Conservation (phyloP, 257 asterid genomes). For the Nicotiana noctiflora region DNA sequence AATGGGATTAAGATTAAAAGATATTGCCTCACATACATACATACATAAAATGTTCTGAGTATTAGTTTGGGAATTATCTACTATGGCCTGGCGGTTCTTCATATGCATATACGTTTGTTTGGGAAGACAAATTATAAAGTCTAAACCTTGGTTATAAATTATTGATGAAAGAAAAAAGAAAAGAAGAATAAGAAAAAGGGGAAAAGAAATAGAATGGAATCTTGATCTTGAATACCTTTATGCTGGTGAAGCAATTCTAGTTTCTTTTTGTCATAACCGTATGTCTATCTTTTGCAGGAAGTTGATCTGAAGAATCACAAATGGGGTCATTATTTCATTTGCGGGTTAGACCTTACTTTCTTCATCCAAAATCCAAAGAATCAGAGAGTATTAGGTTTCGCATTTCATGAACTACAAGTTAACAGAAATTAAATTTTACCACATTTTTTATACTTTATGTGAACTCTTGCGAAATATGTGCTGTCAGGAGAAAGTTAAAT, state of each 20-base stretch:
- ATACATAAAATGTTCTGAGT: neutral
- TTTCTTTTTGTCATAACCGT: neutral
- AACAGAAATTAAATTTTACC: neutral
- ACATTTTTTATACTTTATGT: neutral
- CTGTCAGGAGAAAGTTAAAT: neutral
- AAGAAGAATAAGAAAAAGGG: neutral
- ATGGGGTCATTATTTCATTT: constrained; percentile 93
- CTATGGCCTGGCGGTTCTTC: neutral
- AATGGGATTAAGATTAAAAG: neutral
- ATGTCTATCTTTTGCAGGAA: constrained; percentile 40
- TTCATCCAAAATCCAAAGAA: neutral
- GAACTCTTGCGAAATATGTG: neutral
- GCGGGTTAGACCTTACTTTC: constrained; percentile 53
- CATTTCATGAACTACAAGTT: neutral
- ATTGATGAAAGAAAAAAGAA: neutral
- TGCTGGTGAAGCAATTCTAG: neutral
- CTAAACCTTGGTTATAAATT: neutral
- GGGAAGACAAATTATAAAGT: neutral
- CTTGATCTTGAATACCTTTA: neutral
- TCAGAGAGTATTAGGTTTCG: neutral
- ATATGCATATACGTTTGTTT: neutral
- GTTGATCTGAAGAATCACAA: constrained; percentile 76
- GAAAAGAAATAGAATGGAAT: neutral
- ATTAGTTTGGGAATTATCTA: neutral
- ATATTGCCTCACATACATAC: neutral